phyloP scores from a whole-genome alignment of 2,329 filamentous ascomycete species.

The Aspergillus pseudoterreus region DNA sequence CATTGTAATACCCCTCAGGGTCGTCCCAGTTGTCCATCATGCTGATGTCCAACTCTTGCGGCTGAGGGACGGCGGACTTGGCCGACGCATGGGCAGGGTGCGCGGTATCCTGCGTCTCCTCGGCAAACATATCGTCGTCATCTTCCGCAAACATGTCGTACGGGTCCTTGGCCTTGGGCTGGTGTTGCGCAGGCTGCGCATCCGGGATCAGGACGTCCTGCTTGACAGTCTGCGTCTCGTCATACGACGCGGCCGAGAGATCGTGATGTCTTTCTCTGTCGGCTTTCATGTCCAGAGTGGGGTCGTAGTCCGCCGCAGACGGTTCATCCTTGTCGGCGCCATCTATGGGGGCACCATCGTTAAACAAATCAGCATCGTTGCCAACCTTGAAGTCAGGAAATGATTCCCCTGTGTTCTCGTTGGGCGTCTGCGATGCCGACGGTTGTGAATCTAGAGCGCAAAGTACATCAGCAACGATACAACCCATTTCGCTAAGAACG shows the following conservation, averaged over 20 bases:
- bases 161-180: slow-evolving; percentile 48
- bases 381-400: slow-evolving; percentile 60
- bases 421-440: slow-evolving; percentile 47
- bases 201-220: slow-evolving; percentile 51
- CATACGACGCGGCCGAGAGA: slow-evolving; percentile 53
- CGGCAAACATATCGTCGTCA: slow-evolving; percentile 86
- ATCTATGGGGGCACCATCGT: slow-evolving; percentile 40
- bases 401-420: slow-evolving; percentile 49
- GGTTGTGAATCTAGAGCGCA: slow-evolving; percentile 26
- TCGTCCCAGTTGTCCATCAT: slow-evolving; percentile 93
- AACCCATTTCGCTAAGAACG: neutral
- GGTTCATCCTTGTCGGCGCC: slow-evolving; percentile 64
- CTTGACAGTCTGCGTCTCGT: slow-evolving; percentile 53
- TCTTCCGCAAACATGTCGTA: slow-evolving; percentile 63
- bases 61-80: slow-evolving; percentile 48
- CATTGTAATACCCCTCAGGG: slow-evolving; percentile 92
- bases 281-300: slow-evolving; percentile 81
- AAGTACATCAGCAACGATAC: slow-evolving; percentile 2
- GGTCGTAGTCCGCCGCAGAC: slow-evolving; percentile 92
- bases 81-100: slow-evolving; percentile 46
- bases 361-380: slow-evolving; percentile 65
- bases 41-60: slow-evolving; percentile 62
- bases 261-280: slow-evolving; percentile 67
- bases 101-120: slow-evolving; percentile 58
- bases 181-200: slow-evolving; percentile 32